Evolutionary conservation across 192 early-diverging fungal genomes (phyloP).

Genomic region (Podila minutissima): DNA sequence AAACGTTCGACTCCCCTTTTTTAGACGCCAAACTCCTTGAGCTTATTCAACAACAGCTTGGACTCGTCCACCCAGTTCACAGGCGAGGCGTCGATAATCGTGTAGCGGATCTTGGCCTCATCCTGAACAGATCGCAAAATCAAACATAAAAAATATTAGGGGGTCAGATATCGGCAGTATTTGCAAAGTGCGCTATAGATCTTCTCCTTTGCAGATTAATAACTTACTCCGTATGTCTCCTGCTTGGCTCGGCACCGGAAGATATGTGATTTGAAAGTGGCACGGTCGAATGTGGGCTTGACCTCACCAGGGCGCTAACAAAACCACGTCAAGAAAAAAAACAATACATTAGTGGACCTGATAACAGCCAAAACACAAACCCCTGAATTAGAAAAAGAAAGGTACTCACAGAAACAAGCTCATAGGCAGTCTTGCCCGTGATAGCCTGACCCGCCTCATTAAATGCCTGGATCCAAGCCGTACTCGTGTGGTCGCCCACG

Average conservation of each 20-base stretch:
- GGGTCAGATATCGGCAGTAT: not conserved
- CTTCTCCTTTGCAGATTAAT: too few relatives aligned
- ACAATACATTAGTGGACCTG: too few relatives aligned
- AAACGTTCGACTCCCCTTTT: not conserved
- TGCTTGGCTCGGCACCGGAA: constrained; percentile 84
- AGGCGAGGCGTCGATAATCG: constrained; percentile 54
- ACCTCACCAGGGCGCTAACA: constrained; percentile 50
- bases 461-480: constrained; percentile 86
- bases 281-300: constrained; percentile 61
- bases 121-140: constrained; percentile 53
- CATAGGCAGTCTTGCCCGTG: constrained; percentile 75
- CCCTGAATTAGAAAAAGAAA: not conserved
- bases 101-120: constrained; percentile 57
- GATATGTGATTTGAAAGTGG: constrained; percentile 73
- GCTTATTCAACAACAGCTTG: constrained; percentile 18
- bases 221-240: constrained; percentile 81
- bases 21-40: constrained; percentile 35
- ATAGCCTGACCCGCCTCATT: constrained; percentile 81
- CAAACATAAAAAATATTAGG: not conserved
- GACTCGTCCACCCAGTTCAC: constrained; percentile 71
- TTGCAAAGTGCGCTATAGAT: not conserved
- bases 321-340: not conserved
- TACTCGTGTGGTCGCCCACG: constrained; percentile 81
- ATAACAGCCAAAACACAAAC: not conserved
- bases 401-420: constrained; percentile 54